These are phyloP conservation scores for Brasilioporus rufonigricans DNA, from an alignment of 768 basidiomycete genomes.

Conservation along the genomic window DNA sequence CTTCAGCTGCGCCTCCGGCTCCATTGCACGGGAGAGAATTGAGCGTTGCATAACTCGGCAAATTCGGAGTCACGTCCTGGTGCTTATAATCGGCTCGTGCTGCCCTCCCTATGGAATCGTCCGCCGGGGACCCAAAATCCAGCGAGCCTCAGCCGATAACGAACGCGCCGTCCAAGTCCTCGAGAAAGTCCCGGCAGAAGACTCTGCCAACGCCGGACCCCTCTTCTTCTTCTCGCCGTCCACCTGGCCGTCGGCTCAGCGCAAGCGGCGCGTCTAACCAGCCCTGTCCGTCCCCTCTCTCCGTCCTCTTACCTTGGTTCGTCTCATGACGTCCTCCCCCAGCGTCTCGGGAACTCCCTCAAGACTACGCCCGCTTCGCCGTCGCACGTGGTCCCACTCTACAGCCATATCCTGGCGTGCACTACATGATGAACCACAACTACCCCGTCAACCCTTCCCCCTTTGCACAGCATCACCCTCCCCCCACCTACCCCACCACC, in stretches of 20 bases:
- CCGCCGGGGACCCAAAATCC: slow-evolving; percentile 46
- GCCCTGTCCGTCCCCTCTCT: no score
- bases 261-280: no score
- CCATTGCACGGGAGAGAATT: no score
- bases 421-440: slow-evolving; percentile 66
- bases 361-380: no score
- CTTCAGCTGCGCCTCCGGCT: no score
- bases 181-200: slow-evolving; percentile 56
- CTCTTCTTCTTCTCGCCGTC: slow-evolving; percentile 22
- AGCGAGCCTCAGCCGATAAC: no score
- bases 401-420: slow-evolving; percentile 65
- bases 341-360: no score
- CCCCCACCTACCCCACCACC: slow-evolving; percentile 36
- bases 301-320: no score
- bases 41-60: slow-evolving; percentile 26
- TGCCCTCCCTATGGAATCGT: slow-evolving; percentile 46
- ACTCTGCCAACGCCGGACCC: slow-evolving; percentile 34
- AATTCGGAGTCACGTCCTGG: slow-evolving; percentile 32
- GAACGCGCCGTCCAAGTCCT: slow-evolving; percentile 34
- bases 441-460: slow-evolving; percentile 62
- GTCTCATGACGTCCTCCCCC: no score
- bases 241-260: slow-evolving; percentile 33
- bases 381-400: no score
- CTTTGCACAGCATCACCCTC: slow-evolving; percentile 40
- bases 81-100: no score